Base-by-base conservation (phyloP, 768 basidiomycete genomes). In the Collybia sordida region DNA sequence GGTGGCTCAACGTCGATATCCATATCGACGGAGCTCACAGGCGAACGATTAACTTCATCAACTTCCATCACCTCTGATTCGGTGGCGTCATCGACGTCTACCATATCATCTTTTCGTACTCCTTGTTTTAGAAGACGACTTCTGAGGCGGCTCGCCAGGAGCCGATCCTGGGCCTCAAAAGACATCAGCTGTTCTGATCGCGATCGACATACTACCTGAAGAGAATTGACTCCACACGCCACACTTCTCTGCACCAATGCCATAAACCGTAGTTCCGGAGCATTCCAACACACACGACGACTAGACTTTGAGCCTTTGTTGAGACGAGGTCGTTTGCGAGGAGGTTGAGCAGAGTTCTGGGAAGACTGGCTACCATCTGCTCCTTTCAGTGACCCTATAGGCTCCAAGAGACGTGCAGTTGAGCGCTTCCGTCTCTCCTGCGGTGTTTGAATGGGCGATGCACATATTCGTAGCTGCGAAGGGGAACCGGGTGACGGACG, bases 321-420 rank as follows among this genome's bases (percentile, higher is more conserved):
- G 28, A 61, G 42, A 2, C 60, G 53, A 11, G 60, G 58, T 3
- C 60, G 57, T 43, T 61, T 61, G 19, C 60, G 47, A n/a, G 57
- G 57, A 25, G 57, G 60, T 45, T 59, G 59, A 21, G 34, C 31
- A 1, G 34, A n/a, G 17, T 42, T 21, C 18, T 53, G 49, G 34
- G 43, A 47, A 22, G 25, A 40, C 45, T 53, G 36, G 35, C 49
- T 41, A 31, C 14, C 37, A 21, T 51, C 47, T 23, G 50, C 11
- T 18, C 37, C n/a, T 19, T 21, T 24, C 22, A 40, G 17, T 24
- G 19, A 22, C 18, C 22, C n/a, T 6, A 17, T 27, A 7, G 54
- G 52, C 19, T 42, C 41, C 0, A 28, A 39, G 4, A 53, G 44
- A 6, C 51, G 48, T 19, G 51, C 28, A 12, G 58, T 59, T 2